Evolutionary conservation across 2,329 filamentous ascomycete genomes (phyloP).

Genomic region (Ophiocordyceps australis): DNA sequence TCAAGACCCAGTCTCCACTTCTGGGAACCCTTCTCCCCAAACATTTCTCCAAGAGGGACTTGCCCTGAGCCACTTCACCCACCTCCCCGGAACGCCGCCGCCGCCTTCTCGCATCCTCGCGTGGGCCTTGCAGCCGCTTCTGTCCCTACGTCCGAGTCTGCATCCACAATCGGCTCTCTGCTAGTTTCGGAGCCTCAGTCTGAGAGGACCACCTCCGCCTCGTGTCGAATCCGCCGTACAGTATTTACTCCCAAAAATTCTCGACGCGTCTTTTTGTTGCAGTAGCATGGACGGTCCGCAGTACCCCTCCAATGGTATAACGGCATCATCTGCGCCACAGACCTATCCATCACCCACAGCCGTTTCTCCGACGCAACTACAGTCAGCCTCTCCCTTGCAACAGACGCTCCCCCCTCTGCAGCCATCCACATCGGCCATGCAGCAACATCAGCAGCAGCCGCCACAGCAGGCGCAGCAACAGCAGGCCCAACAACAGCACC

Average conservation of each 20-base stretch:
- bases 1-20: constrained; percentile 26
- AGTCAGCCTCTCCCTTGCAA: constrained; percentile 25
- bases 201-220: no score
- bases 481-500: no score
- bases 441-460: no score
- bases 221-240: no score
- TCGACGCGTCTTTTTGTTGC: constrained; percentile 14
- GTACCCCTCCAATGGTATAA: constrained; percentile 37
- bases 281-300: constrained; percentile 36
- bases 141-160: constrained; percentile 1
- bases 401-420: constrained; percentile 39
- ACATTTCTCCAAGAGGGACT: constrained; percentile 19
- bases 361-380: constrained; percentile 31
- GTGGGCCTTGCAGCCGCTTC: constrained; percentile 7
- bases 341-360: constrained; percentile 32
- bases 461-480: no score
- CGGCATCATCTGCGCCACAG: constrained; percentile 28
- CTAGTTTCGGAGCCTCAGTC: no score
- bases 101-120: constrained; percentile 9
- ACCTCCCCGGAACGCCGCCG: constrained; percentile 14
- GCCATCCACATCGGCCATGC: constrained; percentile 22
- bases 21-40: constrained; percentile 25
- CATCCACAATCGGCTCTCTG: constrained; percentile 2
- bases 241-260: constrained; percentile 4
- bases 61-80: constrained; percentile 19